Percentiles rank a stretch among this genome's conserved stretches.
Evolutionary conservation across 306 rosid species (phyloP).

Genomic region (Rubus parviflorus): DNA sequence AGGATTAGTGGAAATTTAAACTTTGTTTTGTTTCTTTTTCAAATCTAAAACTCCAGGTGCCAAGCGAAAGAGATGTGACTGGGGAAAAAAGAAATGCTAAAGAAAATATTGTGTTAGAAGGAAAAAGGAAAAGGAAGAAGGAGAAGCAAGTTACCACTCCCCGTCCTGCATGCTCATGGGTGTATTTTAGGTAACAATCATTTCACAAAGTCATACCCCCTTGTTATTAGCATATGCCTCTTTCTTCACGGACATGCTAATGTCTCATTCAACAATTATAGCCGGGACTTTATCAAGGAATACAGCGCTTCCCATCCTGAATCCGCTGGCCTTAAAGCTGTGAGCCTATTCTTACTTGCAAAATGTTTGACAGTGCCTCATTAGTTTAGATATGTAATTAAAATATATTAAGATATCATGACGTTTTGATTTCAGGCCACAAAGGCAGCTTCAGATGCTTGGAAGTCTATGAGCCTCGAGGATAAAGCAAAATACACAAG

Average conservation of each 20-base stretch:
- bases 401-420: background rate
- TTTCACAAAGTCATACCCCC: background rate
- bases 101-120: background rate
- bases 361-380: background rate
- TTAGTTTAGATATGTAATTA: background rate
- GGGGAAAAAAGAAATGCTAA: slow-evolving; percentile 24
- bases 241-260: background rate
- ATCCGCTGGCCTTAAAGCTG: slow-evolving; percentile 46
- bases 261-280: slow-evolving; percentile 1
- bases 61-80: slow-evolving; percentile 12
- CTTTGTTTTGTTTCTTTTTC: background rate
- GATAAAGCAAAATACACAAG: slow-evolving; percentile 44
- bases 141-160: slow-evolving; percentile 29
- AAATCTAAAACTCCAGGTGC: slow-evolving; percentile 14
- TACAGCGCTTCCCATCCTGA: slow-evolving; percentile 46
- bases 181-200: slow-evolving; percentile 35
- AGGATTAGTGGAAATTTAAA: background rate
- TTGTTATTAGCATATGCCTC: background rate
- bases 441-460: slow-evolving; percentile 44
- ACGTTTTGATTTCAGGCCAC: slow-evolving; percentile 33
- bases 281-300: slow-evolving; percentile 42
- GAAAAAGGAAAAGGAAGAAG: slow-evolving; percentile 29
- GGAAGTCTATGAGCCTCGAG: slow-evolving; percentile 48
- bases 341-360: slow-evolving; percentile 23
- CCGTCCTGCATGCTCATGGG: slow-evolving; percentile 50